Base-by-base conservation (phyloP, 495 filamentous ascomycete species). In the Hypoxylon rickii region DNA sequence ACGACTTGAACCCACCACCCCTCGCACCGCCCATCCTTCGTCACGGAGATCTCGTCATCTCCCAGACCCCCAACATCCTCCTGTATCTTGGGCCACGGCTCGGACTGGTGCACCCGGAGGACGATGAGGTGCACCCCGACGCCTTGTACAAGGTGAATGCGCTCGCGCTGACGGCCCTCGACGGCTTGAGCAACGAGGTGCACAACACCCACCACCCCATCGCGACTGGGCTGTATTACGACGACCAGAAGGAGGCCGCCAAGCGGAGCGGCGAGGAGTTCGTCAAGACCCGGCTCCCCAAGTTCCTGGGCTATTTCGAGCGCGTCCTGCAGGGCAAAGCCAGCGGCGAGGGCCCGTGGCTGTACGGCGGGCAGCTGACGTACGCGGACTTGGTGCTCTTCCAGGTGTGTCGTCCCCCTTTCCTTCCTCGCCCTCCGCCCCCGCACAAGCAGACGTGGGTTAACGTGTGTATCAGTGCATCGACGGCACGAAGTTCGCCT, bases 121-220 rank as follows among this genome's bases (percentile, higher is more conserved):
- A 53, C 8, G 71, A 70, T 0, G 72, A 72, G 11, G 74, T 73
- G 31, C 78, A 82, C 17, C 73, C 64, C 15, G 61, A 71, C 38
- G 79, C 63, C 2, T 26, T 74, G 29, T 83, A 82, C 34, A 73
- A 73, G 24, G 69, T 88, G 31, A 79, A 85, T 37, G 70, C 68
- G 43, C 70, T 88, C 5, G 76, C 75, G n/a, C 64, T 88, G 17
- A 89, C 86, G 39, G 84, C 84, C n/a, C 66, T 88, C 51, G 86
- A 89, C 53, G 75, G 78, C 0, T 51, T 87, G 50, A 76, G 75
- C 53, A 83, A 87, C 52, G 86, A 89, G 64, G 73, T 76, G 12
- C 86, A 89, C 57, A 83, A 89, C 54, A 77, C 75, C 36, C 86
- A 89, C 53, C 86, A 89, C 55, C 86, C 86, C 0, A 74, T 89